Evolutionary conservation across 2,329 filamentous ascomycete genomes (phyloP), one percentile per base, ranked within the genome.

Genomic region (Nemania abortiva): DNA sequence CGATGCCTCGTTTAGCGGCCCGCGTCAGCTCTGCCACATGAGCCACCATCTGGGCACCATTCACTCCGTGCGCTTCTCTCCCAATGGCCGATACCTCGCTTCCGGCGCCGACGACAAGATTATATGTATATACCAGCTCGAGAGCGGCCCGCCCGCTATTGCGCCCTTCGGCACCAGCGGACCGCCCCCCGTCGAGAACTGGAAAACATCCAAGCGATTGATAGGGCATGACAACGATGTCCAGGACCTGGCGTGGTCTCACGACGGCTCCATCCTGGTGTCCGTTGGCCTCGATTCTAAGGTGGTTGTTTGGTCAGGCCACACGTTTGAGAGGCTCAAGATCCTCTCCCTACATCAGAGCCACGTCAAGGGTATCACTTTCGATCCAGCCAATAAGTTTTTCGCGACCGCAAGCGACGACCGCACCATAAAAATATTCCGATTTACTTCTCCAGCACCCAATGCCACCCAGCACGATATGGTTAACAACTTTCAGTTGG

Each of bases 171-270:
- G 92, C 70, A 90, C 92, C 59, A 96, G 95, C 80, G 96, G 98
- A 79, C 90, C 94, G 34, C 94, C 95, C 2, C 94, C 95, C 0
- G 92, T 97, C 55, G 96, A 99, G 85, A 98, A 98, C 76, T 99
- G 96, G 96, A 95, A 97, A 81, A 97, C 97, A 24, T 92, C 95
- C 76, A 93, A 94, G 78, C 91, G 96, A 71, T 85, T 99, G 61
- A 96, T 98, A 68, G 97, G 96, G 18, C 97, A 99, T 79, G 96
- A 99, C 77, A 99, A 98, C 78, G 96, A 99, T 82, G 95, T 99
- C 5, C 96, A 99, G 81, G 97, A 99, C 83, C 85, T 99, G 67
- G 96, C 94, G 34, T 99, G 96, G 96, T 97, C 96, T 22, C 91
- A 91, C 78, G 96, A 99, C 83, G 97, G 95, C 34, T 98, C 95